A percentile compares a stretch with the other conserved stretches of the same genome.
Conservation (phyloP, 2,329 filamentous ascomycete genomes). For the Magnaporthiopsis poae region DNA sequence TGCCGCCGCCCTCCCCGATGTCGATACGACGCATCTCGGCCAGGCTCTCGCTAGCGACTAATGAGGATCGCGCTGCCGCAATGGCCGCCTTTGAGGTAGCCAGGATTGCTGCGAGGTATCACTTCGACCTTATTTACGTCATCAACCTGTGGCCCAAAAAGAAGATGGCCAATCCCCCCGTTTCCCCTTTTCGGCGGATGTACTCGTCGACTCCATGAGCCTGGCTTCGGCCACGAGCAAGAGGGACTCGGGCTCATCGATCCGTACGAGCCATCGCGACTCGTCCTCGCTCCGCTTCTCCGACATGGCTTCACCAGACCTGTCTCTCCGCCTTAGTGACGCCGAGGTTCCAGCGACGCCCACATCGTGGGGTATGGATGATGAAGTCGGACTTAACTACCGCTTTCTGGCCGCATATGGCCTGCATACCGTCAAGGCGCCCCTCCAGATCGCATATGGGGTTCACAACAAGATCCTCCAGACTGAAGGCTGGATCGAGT, state of each 20-base stretch:
- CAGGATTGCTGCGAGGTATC: conserved; percentile 44
- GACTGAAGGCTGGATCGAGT: conserved; percentile 43
- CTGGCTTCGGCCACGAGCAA: conserved; percentile 2
- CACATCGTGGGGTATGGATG: neutral
- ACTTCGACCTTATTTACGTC: conserved; percentile 50
- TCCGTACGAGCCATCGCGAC: neutral
- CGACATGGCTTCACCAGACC: neutral
- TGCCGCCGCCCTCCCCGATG: conserved; percentile 36
- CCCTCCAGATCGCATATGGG: conserved; percentile 40
- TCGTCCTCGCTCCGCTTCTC: neutral
- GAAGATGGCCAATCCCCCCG: neutral
- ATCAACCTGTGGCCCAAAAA: conserved; percentile 46
- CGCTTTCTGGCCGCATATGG: conserved; percentile 47
- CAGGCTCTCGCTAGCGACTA: neutral
- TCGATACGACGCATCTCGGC: conserved; percentile 20
- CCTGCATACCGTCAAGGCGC: conserved; percentile 38
- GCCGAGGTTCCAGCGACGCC: neutral
- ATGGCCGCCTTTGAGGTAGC: conserved; percentile 45
- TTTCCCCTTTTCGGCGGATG: conserved; percentile 9
- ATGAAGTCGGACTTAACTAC: neutral
- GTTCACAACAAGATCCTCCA: conserved; percentile 42
- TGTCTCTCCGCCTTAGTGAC: neutral
- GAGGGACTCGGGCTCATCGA: neutral
- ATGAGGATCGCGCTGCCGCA: conserved; percentile 25
- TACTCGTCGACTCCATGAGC: conserved; percentile 4